A percentile compares a stretch with the other conserved stretches of the same genome.
These are phyloP conservation scores for Fonsecaea multimorphosa DNA, from an alignment of 2,329 filamentous ascomycete genomes.

Conservation along the genomic window DNA sequence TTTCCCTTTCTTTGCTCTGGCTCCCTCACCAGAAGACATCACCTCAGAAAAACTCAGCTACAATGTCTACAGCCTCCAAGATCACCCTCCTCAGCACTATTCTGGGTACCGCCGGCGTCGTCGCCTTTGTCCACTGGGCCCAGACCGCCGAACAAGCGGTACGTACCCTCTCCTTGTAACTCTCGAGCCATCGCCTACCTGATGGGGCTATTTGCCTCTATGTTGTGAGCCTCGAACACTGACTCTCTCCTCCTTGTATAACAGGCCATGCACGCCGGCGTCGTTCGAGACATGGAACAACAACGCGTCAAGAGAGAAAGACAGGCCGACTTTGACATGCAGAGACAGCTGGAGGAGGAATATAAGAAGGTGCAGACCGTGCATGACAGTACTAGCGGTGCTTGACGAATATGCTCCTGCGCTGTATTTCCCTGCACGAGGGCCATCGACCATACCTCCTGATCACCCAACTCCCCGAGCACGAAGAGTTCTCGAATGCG, in stretches of 20 bases:
- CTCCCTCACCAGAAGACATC: neutral
- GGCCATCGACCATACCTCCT: neutral
- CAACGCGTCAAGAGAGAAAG: conserved; percentile 88
- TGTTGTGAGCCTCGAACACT: neutral
- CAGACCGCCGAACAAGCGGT: conserved; percentile 85
- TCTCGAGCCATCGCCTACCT: neutral
- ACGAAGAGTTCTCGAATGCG: neutral
- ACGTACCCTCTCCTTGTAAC: conserved; percentile 44
- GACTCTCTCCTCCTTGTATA: neutral
- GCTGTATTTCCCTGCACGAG: neutral
- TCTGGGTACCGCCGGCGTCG: conserved; percentile 74
- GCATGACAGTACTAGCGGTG: conserved; percentile 36
- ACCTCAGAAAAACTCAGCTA: neutral
- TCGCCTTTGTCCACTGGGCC: conserved; percentile 86
- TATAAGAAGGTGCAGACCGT: conserved; percentile 90
- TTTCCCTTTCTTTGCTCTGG: neutral
- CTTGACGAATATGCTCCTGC: conserved; percentile 11
- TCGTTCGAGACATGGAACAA: conserved; percentile 92
- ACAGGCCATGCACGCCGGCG: conserved; percentile 91
- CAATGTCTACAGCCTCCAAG: conserved; percentile 90
- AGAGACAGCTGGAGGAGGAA: conserved; percentile 81
- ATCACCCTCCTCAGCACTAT: conserved; percentile 80
- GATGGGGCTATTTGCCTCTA: neutral
- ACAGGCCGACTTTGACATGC: conserved; percentile 93
- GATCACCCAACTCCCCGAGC: neutral